These are phyloP conservation scores for Termitomyces sp. DNA, from an alignment of 768 basidiomycete species.

Conservation along the genomic window DNA sequence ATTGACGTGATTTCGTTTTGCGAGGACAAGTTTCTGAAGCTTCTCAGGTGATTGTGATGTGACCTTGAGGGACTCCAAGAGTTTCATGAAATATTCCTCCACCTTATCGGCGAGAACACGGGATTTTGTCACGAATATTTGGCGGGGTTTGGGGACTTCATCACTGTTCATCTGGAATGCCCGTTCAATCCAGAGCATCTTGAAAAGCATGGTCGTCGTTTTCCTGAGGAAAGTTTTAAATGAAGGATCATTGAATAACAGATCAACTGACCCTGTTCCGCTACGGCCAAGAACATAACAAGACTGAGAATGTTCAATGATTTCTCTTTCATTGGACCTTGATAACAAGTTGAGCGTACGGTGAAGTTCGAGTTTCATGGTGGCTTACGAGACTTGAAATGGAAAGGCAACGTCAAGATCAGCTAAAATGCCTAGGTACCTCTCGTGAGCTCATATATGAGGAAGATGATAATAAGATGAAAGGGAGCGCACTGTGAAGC, in stretches of 20 bases:
- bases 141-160: constrained; percentile 47
- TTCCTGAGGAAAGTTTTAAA: constrained; percentile 38
- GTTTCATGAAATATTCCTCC: constrained; percentile 57
- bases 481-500: constrained; percentile 26
- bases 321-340: constrained; percentile 38
- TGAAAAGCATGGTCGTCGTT: constrained; percentile 76
- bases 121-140: constrained; percentile 74
- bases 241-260: not conserved
- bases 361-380: not conserved
- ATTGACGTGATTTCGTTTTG: constrained; percentile 11
- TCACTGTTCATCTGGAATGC: constrained; percentile 39
- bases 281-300: constrained; percentile 70
- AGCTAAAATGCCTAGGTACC: constrained; percentile 41
- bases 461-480: not conserved
- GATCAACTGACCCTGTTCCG: constrained; percentile 57
- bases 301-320: constrained; percentile 53
- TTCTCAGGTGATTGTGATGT: constrained; percentile 33
- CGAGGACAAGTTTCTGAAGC: constrained; percentile 27
- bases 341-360: not conserved
- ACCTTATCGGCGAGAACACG: constrained; percentile 64
- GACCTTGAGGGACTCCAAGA: constrained; percentile 40
- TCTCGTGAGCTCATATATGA: not conserved
- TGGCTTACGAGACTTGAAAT: constrained; percentile 40
- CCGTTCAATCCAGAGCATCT: constrained; percentile 68
- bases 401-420: constrained; percentile 45